Conservation (phyloP, 108 stramenopile genomes). For the Nitzschia sp. region DNA sequence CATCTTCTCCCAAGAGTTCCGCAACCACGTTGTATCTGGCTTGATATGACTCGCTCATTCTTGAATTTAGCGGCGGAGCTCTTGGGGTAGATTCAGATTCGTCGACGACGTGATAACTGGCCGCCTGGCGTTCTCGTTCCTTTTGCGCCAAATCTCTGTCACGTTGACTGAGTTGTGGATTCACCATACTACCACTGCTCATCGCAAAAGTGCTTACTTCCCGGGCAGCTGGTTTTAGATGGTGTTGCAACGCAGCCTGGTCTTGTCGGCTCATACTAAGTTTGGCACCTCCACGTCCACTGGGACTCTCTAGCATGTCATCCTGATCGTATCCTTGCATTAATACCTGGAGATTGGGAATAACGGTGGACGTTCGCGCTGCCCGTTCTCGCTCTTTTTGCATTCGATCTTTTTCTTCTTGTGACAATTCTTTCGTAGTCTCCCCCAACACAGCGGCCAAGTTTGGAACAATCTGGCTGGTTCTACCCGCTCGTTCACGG, state of each 20-base stretch:
- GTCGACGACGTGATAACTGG: not conserved
- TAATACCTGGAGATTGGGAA: not conserved
- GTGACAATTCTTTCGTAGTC: not conserved
- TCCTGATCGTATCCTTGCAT: not conserved
- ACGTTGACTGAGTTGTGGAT: no score
- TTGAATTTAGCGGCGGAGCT: no score
- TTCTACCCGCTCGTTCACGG: not conserved
- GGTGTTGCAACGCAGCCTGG: not conserved
- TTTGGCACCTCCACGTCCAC: no score
- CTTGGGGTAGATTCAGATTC: not conserved
- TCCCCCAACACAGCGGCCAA: not conserved
- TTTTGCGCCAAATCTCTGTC: not conserved
- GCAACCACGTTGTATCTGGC: not conserved
- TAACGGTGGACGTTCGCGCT: not conserved
- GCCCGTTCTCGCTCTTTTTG: constrained; percentile 3
- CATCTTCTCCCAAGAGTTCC: constrained; percentile 3
- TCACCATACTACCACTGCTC: no score
- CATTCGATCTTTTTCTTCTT: not conserved
- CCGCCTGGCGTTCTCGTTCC: constrained; percentile 6
- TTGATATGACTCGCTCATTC: not conserved
- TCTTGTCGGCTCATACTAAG: no score
- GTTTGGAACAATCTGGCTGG: not conserved
- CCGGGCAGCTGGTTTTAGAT: not conserved
- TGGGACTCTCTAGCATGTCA: not conserved
- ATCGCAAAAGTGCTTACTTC: no score